A percentile compares a stretch with the other conserved stretches of the same genome.
These are phyloP conservation scores for Lodderomyces parapsilosis DNA, from an alignment of 1,139 yeast species.

Conservation along the genomic window DNA sequence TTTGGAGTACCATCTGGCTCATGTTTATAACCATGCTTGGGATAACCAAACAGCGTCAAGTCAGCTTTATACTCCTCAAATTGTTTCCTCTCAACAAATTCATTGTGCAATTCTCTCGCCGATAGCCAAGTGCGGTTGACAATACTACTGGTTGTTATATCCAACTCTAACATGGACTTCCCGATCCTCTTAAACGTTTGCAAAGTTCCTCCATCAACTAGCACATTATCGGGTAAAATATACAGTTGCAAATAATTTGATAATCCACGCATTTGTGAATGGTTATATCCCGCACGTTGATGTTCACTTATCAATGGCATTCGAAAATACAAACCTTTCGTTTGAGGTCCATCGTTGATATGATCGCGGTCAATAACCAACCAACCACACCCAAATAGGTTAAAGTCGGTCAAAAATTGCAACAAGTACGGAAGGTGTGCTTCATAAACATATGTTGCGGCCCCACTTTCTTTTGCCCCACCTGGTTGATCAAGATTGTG, in stretches of 20 bases:
- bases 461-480: conserved; percentile 5
- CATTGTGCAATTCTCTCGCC: conserved; percentile 50
- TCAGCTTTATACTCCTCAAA: conserved; percentile 9
- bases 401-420: conserved; percentile 82
- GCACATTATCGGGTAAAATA: conserved; percentile 25
- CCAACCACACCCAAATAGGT: conserved; percentile 85
- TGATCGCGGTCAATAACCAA: conserved; percentile 32
- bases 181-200: conserved; percentile 48
- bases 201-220: conserved; percentile 15
- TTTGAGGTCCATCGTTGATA: conserved; percentile 7
- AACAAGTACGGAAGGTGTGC: conserved; percentile 75
- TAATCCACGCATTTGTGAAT: conserved; percentile 9
- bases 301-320: conserved; percentile 28
- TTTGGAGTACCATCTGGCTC: conserved; percentile 14
- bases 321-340: conserved; percentile 32
- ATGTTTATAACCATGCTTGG: conserved; percentile 15
- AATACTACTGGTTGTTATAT: conserved; percentile 58
- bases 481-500: conserved; percentile 1
- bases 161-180: conserved; percentile 65
- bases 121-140: conserved; percentile 48
- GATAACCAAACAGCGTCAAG: conserved; percentile 4
- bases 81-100: conserved; percentile 35
- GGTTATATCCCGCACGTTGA: conserved; percentile 6
- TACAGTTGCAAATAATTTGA: conserved; percentile 16
- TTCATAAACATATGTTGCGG: conserved; percentile 43